These are phyloP conservation scores for Tetracladium marchalianum DNA, from an alignment of 495 filamentous ascomycete genomes.

Conservation along the genomic window DNA sequence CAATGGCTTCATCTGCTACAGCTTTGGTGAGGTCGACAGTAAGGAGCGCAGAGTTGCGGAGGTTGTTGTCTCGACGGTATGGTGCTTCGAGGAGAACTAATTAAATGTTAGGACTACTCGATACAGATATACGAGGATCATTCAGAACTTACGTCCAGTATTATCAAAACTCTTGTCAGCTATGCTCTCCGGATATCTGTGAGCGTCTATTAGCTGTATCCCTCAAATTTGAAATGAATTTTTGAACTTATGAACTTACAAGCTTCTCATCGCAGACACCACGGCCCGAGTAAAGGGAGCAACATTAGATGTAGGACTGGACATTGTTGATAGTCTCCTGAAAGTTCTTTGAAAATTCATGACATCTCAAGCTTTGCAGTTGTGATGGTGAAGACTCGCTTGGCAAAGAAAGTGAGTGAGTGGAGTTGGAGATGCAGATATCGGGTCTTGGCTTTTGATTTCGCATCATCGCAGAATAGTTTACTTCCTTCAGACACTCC, in stretches of 20 bases:
- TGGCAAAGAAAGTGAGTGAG: neutral
- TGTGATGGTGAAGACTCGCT: neutral
- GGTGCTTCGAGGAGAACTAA: slow-evolving; percentile 72
- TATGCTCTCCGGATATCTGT: slow-evolving; percentile 77
- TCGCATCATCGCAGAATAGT: slow-evolving; percentile 6
- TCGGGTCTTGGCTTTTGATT: slow-evolving; percentile 5
- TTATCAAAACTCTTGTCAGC: slow-evolving; percentile 93
- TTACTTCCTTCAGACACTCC: too few species aligned
- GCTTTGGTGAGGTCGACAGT: slow-evolving; percentile 83
- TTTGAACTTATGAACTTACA: slow-evolving; percentile 50
- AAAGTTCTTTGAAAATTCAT: slow-evolving; percentile 7
- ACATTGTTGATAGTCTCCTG: slow-evolving; percentile 1
- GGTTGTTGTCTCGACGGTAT: slow-evolving; percentile 18
- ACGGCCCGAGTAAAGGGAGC: slow-evolving; percentile 63
- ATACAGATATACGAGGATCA: neutral
- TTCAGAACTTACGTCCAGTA: slow-evolving; percentile 55
- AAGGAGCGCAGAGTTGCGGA: slow-evolving; percentile 67
- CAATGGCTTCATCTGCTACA: slow-evolving; percentile 88
- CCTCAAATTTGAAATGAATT: slow-evolving; percentile 21
- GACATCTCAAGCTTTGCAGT: slow-evolving; percentile 2
- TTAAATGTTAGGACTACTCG: slow-evolving; percentile 4
- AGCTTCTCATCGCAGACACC: slow-evolving; percentile 66
- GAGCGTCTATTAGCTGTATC: slow-evolving; percentile 12
- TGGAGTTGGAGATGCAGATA: neutral
- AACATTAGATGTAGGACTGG: slow-evolving; percentile 1